Conservation (phyloP, 1,284 basidiomycete species). For the Cerioporus squamosus region DNA sequence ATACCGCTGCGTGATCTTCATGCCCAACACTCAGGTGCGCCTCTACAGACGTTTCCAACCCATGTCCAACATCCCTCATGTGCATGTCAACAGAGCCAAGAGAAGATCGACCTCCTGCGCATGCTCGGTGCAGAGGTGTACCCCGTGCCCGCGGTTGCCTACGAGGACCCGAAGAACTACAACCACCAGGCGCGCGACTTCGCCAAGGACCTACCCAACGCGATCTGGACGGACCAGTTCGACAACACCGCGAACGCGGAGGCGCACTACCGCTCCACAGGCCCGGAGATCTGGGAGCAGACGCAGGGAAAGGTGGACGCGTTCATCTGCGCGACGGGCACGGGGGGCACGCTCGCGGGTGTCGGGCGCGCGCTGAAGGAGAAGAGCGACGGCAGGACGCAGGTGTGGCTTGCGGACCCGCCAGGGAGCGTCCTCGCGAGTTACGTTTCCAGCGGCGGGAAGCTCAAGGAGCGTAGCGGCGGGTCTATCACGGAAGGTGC, state of each 20-base stretch:
- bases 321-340: conserved; percentile 94
- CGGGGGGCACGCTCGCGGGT: conserved; percentile 95
- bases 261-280: conserved; percentile 90
- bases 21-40: conserved; percentile 91
- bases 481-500: conserved; percentile 96
- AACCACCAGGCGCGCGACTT: conserved; percentile 97
- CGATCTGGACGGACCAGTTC: conserved; percentile 99
- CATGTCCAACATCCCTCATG: not conserved
- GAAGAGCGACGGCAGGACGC: conserved; percentile 79
- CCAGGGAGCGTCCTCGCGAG: conserved; percentile 93
- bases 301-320: conserved; percentile 83
- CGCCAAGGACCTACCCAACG: conserved; percentile 84
- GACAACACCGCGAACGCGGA: conserved; percentile 92
- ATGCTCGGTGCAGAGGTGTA: conserved; percentile 98
- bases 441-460: conserved; percentile 84
- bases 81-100: conserved; percentile 72
- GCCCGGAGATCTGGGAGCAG: conserved; percentile 97
- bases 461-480: conserved; percentile 80
- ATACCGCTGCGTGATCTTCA: conserved; percentile 99
- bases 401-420: conserved; percentile 96
- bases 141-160: conserved; percentile 95
- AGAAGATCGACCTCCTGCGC: conserved; percentile 96
- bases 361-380: conserved; percentile 87
- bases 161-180: conserved; percentile 96
- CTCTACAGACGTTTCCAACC: not conserved